Evolutionary conservation across 345 rosid species (phyloP), one percentile per base, ranked within the genome.

Genomic region (Ceriops tagal): DNA sequence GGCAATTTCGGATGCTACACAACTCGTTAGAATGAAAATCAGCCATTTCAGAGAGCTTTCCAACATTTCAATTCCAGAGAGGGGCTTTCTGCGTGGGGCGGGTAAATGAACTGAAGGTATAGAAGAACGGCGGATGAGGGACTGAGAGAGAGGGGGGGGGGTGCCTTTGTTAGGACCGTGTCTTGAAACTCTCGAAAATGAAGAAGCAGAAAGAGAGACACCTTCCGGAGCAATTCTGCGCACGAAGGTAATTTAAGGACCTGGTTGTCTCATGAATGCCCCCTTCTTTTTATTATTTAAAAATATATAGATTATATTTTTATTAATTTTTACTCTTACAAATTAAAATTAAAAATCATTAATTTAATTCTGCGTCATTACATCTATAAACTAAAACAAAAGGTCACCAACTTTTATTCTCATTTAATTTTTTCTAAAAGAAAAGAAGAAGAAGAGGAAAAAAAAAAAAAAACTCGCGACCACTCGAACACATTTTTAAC

Each of bases 201-300:
- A 13, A n/a, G 2, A 53, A n/a, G 5, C 2, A 18, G 19, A 53
- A n/a, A 19, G 9, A 18, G 19, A 51, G 3, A 53, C 8, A 20
- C 11, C 26, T 1, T 53, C 0, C 26, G 6, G 26, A 53, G 24
- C 26, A 11, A 0, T 22, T 43, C 1, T 13, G 18, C 13, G 49
- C 49, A 43, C 5, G 4, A 32, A 22, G 66, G 73, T 66, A 74
- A 74, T 82, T 60, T 80, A 72, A 73, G 52, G 19, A 71, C 82
- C 64, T 68, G 77, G 83, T 82, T 76, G 78, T 32, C 57, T 67
- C 61, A 64, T 81, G 79, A 81, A 79, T 79, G 82, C 82, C 32
- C 26, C 26, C 26, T 24, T 24, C 26, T 24, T 24, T 24, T 1
- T 24, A 24, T 24, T 24, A 24, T 24, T 24, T 0, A 24, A 24